Evolutionary conservation across 306 rosid genomes (phyloP).

Genomic region (Ormosia emarginata): DNA sequence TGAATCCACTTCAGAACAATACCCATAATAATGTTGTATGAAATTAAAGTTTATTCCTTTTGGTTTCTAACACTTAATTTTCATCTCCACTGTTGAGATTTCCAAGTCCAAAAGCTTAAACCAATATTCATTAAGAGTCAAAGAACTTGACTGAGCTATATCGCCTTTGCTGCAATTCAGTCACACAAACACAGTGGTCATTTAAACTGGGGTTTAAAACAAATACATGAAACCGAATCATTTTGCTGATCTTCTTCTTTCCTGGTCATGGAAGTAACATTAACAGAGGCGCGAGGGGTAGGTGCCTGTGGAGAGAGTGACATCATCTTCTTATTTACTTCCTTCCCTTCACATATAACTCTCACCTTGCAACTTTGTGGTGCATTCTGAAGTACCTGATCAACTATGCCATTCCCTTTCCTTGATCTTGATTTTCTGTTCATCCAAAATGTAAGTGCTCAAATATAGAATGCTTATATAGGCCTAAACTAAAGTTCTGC

Average conservation of each 20-base stretch:
- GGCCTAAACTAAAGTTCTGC: neutral
- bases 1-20: too few relatives aligned
- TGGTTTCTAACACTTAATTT: neutral
- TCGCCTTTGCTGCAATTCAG: neutral
- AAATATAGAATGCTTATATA: neutral
- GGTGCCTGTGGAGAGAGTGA: too few relatives aligned
- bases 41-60: neutral
- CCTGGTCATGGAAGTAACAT: conserved; percentile 28
- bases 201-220: conserved; percentile 45
- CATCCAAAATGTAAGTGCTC: conserved; percentile 12
- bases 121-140: neutral
- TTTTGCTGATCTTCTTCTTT: conserved; percentile 29
- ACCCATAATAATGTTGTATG: neutral
- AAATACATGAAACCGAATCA: conserved; percentile 50
- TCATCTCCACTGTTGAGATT: neutral
- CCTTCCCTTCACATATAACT: conserved; percentile 66
- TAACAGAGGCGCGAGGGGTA: conserved; percentile 33
- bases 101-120: neutral
- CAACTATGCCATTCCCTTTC: conserved; percentile 60
- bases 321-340: conserved; percentile 27
- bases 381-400: conserved; percentile 55
- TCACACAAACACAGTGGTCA: neutral
- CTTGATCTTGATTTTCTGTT: conserved; percentile 58
- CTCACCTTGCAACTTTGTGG: too few relatives aligned
- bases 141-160: too few relatives aligned